Base-by-base conservation (phyloP, 2,329 filamentous ascomycete species). In the Curvularia sp. region DNA sequence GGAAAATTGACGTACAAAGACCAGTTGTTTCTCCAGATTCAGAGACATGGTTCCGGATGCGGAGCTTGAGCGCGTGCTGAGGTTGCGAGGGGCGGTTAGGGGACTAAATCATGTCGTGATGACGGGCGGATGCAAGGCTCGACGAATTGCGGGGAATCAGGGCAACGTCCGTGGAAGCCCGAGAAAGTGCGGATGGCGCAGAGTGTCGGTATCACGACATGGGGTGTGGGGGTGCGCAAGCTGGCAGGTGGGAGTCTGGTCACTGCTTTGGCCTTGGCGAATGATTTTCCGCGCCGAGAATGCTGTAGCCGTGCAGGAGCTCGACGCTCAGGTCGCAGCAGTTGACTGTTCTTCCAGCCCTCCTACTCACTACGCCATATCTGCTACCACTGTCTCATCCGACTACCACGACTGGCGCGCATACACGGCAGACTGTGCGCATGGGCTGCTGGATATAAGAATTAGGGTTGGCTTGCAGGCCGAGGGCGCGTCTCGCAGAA, bases 11-110 rank as follows among this genome's bases (percentile, higher is more conserved):
- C 89, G 77, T 86, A 95, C 91, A 80, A 93, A 93, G 78, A 86
- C 87, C 70, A 95, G 83, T 74, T 94, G 91, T 75, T 88, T 90
- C 81, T 95, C 91, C 52, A 95, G 84, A 72, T 93, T 89, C 72
- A 95, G 85, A 56, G 81, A 80, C 81, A 83, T 83, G 66, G 56
- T 73, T 68, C 63, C 67, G 60, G 64, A 70, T 73, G 67, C 64
- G 68, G 68, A 66, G 62, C 61, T 58, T 62, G 30, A 65, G 64
- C 62, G 64, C 61, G 61, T 61, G 65, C 72, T 66, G 69, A 64
- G 66, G 66, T 55, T 61, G 50, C 42, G 61, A 58, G 51, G 62
- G 58, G 62, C 26, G n/a, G 68, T 53, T 61, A 67, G 52, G 26
- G 30, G 57, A 52, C 59, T 58, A 60, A 65, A 57, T 62, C 73